Conservation (phyloP, 768 basidiomycete species). For the Termitomyces bulborhizus region DNA sequence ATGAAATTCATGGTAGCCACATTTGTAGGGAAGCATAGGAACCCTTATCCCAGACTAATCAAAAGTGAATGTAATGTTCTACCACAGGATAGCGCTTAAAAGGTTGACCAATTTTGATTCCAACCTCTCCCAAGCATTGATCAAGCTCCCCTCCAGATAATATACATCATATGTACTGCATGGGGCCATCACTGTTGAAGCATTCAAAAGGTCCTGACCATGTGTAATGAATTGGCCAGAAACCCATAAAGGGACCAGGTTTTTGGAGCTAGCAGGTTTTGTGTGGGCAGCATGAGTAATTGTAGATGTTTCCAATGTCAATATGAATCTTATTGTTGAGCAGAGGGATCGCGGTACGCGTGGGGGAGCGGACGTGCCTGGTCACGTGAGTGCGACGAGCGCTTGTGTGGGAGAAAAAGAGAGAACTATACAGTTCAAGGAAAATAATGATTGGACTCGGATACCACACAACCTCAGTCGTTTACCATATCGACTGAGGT, state of each 20-base stretch:
- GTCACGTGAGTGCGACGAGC: no score
- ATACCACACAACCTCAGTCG: no score
- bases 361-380: no score
- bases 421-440: no score
- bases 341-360: no score
- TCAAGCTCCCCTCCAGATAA: not conserved
- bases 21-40: not conserved
- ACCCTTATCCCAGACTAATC: not conserved
- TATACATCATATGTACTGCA: not conserved
- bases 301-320: not conserved
- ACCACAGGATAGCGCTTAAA: not conserved
- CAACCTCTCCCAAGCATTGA: not conserved
- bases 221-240: not conserved
- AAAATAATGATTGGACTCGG: no score
- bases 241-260: not conserved
- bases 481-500: no score
- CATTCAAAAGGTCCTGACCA: slow-evolving; percentile 1
- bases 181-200: not conserved
- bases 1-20: not conserved
- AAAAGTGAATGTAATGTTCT: not conserved
- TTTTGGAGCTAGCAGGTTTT: slow-evolving; percentile 1
- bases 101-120: not conserved
- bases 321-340: not conserved
- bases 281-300: not conserved
- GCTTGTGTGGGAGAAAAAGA: no score